These are phyloP conservation scores for Lentinula edodes DNA, from an alignment of 768 basidiomycete species.

Conservation along the genomic window DNA sequence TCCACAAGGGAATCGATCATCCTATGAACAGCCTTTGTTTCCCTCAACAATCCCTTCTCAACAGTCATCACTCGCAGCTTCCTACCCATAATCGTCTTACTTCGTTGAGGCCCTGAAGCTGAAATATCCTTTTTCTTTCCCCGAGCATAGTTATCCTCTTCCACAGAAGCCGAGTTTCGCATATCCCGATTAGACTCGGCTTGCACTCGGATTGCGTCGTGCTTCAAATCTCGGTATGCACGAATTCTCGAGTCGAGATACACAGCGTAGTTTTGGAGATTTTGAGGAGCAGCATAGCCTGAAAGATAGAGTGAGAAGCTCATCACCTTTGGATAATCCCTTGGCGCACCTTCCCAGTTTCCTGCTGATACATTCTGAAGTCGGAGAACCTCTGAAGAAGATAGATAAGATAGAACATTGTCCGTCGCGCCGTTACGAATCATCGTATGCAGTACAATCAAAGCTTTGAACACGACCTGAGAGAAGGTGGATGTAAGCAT, in stretches of 20 bases:
- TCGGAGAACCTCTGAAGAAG: slow-evolving; percentile 74
- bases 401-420: slow-evolving; percentile 81
- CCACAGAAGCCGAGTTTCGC: slow-evolving; percentile 58
- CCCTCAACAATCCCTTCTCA: slow-evolving; percentile 90
- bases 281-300: slow-evolving; percentile 86
- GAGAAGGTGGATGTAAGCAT: too few relatives aligned
- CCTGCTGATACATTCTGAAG: slow-evolving; percentile 76
- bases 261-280: slow-evolving; percentile 78
- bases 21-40: slow-evolving; percentile 85
- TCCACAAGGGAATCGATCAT: slow-evolving; percentile 87
- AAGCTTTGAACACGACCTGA: slow-evolving; percentile 97
- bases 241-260: slow-evolving; percentile 89
- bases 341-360: slow-evolving; percentile 77
- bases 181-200: slow-evolving; percentile 88
- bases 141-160: slow-evolving; percentile 44
- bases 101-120: slow-evolving; percentile 41
- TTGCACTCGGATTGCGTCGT: slow-evolving; percentile 92
- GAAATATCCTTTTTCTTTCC: slow-evolving; percentile 24
- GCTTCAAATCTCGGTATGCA: slow-evolving; percentile 85
- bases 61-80: slow-evolving; percentile 90
- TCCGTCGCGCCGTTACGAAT: slow-evolving; percentile 96
- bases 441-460: slow-evolving; percentile 95
- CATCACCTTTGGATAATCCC: neutral
- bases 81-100: slow-evolving; percentile 75
- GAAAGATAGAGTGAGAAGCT: slow-evolving; percentile 3